phyloP scores from a whole-genome alignment of 176 grass and related monocot genomes.

The Phragmites australis region DNA sequence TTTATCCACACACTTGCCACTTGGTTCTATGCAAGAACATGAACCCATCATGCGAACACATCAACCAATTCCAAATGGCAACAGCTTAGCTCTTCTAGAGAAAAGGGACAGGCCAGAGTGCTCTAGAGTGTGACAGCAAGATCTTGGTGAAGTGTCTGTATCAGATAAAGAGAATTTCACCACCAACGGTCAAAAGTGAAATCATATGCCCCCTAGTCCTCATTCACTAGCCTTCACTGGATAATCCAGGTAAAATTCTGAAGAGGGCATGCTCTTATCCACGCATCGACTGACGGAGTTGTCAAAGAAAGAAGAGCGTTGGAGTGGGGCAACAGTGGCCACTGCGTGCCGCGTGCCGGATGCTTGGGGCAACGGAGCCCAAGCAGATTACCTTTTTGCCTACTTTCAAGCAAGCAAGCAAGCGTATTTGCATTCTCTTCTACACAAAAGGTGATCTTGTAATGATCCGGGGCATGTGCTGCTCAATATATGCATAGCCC shows the following conservation, averaged over 20 bases:
- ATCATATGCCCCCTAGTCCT: conserved; percentile 14
- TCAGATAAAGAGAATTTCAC: conserved; percentile 11
- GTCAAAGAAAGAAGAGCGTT: background rate
- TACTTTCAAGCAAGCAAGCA: background rate
- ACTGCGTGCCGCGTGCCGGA: background rate
- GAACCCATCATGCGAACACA: background rate
- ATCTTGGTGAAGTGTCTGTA: conserved; percentile 32
- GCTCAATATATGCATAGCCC: background rate
- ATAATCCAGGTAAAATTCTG: background rate
- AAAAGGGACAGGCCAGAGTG: conserved; percentile 21
- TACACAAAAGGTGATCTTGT: conserved; percentile 14
- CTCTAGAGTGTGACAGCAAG: conserved; percentile 12
- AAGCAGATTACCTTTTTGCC: background rate
- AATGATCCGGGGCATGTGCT: conserved; percentile 27
- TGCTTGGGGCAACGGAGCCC: no score
- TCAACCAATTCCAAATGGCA: conserved; percentile 7
- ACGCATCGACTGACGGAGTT: background rate
- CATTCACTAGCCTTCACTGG: background rate
- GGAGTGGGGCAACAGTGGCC: conserved; percentile 1
- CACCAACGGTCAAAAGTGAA: conserved; percentile 27
- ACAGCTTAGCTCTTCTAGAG: background rate
- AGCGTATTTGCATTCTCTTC: background rate
- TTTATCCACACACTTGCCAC: conserved; percentile 15
- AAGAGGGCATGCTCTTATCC: background rate
- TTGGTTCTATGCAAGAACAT: background rate